These are phyloP conservation scores for Albatrellus sp. DNA, from an alignment of 1,284 basidiomycete genomes.

Conservation along the genomic window DNA sequence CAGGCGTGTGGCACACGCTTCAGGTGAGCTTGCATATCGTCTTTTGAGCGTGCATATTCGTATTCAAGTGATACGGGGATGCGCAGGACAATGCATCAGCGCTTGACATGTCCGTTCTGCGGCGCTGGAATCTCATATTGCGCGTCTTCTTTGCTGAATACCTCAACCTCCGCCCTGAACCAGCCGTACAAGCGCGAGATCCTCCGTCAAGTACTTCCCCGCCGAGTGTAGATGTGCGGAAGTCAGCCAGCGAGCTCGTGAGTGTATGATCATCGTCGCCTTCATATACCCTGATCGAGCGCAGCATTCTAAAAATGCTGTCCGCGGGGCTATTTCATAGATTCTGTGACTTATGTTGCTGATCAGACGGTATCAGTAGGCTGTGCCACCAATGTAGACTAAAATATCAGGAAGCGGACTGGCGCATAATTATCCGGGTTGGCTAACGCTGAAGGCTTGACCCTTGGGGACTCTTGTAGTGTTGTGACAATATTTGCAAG, in stretches of 20 bases:
- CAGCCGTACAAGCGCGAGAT: not conserved
- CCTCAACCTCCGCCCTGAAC: constrained; percentile 52
- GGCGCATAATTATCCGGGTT: too few relatives aligned
- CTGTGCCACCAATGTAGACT: too few relatives aligned
- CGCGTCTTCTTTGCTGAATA: constrained; percentile 89
- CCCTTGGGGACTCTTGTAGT: too few relatives aligned
- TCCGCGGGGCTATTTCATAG: too few relatives aligned
- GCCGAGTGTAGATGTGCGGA: constrained; percentile 1
- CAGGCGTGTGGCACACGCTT: constrained; percentile 83
- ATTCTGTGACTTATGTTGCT: not conserved
- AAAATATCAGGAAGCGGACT: too few relatives aligned
- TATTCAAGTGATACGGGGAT: not conserved
- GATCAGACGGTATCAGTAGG: not conserved
- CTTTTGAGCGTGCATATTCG: not conserved
- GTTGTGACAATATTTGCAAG: too few relatives aligned
- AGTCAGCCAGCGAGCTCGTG: constrained; percentile 7
- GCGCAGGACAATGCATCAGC: constrained; percentile 79
- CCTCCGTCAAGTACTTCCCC: not conserved
- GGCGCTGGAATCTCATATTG: constrained; percentile 82
- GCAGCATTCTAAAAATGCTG: too few relatives aligned
- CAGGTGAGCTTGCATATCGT: constrained; percentile 28
- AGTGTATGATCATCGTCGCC: not conserved
- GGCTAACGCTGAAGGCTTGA: too few relatives aligned
- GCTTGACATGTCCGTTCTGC: constrained; percentile 77
- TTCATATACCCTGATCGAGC: too few relatives aligned